These are phyloP conservation scores for Xylariaceae sp. DNA, from an alignment of 2,329 filamentous ascomycete species.

Conservation along the genomic window DNA sequence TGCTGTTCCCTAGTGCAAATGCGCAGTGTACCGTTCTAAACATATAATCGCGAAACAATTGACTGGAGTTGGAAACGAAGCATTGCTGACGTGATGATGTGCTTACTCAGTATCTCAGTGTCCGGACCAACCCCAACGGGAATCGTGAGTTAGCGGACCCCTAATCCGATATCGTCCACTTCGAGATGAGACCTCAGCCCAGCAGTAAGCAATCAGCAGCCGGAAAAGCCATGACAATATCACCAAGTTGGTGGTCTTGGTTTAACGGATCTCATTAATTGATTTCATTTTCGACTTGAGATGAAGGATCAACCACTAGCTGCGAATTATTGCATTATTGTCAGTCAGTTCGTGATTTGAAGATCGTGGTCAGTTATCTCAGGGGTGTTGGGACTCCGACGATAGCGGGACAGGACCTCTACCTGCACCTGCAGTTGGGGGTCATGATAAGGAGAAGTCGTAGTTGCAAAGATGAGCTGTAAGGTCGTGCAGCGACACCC, in stretches of 20 bases:
- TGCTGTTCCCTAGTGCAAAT: too few species aligned
- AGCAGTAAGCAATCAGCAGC: neutral
- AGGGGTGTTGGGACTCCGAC: too few species aligned
- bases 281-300: too few species aligned
- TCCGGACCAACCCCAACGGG: conserved; percentile 26
- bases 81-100: conserved; percentile 4
- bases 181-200: neutral
- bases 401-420: neutral
- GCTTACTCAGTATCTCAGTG: conserved; percentile 10
- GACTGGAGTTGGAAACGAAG: neutral
- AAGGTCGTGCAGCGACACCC: neutral
- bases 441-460: conserved; percentile 1
- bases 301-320: neutral
- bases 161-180: conserved; percentile 4
- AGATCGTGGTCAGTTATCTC: neutral
- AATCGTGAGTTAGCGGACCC: conserved; percentile 10
- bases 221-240: neutral
- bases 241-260: neutral
- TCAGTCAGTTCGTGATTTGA: too few species aligned
- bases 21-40: too few species aligned
- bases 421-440: neutral
- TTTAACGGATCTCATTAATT: too few species aligned
- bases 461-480: conserved; percentile 9
- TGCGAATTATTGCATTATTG: too few species aligned
- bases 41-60: too few species aligned